Evolutionary conservation across 257 asterid genomes (phyloP), one percentile per base, ranked within the genome.

Genomic region (Scutellaria baicalensis): DNA sequence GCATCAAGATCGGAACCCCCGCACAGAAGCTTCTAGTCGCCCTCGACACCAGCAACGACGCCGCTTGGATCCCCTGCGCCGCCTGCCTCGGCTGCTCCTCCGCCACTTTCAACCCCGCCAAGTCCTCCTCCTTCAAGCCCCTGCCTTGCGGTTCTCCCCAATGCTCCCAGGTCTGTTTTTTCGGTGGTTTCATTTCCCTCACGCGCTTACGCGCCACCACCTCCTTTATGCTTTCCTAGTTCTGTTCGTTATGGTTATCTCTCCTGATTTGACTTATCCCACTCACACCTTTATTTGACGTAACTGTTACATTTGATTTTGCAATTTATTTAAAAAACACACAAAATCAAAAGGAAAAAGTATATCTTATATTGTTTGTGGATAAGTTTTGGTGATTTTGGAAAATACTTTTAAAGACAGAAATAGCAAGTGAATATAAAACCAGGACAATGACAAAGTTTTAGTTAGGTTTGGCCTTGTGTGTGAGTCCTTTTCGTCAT

Each of bases 11-110:
- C 57, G 98, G 98, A 2, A 88, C 97, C 0, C 98, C 98, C 0
- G 75, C 90, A 0, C 98, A 92, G 77, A 60, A 83, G 0, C 66
- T 92, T 59, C 74, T 86, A 10, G 59, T 86, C 74, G 95, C 98
- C 38, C 27, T 90, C 73, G 98, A 90, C 76, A 92, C 92, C 66
- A 88, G 96, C 77, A 90, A 80, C 71, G 95, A 86, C 76, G 90
- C 84, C 73, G 90, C 86, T 40, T 92, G 96, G 98, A 66, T 93
- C 4, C 97, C 96, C 0, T 90, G 97, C 78, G 42, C 71, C 66
- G 91, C 85, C 50, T 88, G 97, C 71, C 45, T 54, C 23, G 98
- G 98, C 11, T 93, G 97, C 75, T 65, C 91, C 73, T 43, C 88
- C 12, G 42, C 84, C 47, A 70, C 87, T 4, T 84, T 81, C 36